These are phyloP conservation scores for Rhizopus delemar DNA, from an alignment of 371 early-diverging fungal genomes.

Conservation along the genomic window DNA sequence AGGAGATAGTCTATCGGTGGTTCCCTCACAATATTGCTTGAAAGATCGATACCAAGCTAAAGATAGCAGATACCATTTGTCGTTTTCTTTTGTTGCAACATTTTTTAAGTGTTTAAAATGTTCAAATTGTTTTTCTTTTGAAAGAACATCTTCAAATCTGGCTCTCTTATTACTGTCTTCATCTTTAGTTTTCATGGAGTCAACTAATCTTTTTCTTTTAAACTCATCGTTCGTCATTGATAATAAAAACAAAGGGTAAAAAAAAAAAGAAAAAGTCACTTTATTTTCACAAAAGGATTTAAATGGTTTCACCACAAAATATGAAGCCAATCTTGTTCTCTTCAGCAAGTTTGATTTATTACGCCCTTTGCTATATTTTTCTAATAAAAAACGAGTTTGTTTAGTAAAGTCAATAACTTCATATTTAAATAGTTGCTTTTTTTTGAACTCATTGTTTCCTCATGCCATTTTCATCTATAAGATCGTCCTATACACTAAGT, in stretches of 20 bases:
- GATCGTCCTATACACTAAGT: too few relatives aligned
- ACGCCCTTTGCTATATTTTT: too few relatives aligned
- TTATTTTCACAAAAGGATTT: neutral
- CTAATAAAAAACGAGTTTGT: too few relatives aligned
- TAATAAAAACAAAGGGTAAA: neutral
- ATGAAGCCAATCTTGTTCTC: too few relatives aligned
- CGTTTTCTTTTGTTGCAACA: neutral
- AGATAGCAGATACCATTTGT: neutral
- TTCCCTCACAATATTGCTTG: neutral
- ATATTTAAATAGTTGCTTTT: too few relatives aligned
- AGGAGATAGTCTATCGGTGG: neutral
- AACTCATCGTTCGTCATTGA: neutral
- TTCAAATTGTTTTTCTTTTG: neutral
- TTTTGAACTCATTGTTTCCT: too few relatives aligned
- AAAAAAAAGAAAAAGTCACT: neutral
- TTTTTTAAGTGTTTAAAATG: neutral
- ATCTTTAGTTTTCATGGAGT: constrained; percentile 3
- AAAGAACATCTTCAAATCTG: neutral
- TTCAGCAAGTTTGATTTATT: too few relatives aligned
- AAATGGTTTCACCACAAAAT: too few relatives aligned
- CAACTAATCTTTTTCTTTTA: constrained; percentile 2
- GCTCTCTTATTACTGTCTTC: neutral
- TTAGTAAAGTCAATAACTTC: too few relatives aligned
- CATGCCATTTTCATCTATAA: too few relatives aligned
- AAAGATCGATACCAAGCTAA: neutral